Base-by-base conservation (phyloP, 805 yeast species). In the Candida ficus region DNA sequence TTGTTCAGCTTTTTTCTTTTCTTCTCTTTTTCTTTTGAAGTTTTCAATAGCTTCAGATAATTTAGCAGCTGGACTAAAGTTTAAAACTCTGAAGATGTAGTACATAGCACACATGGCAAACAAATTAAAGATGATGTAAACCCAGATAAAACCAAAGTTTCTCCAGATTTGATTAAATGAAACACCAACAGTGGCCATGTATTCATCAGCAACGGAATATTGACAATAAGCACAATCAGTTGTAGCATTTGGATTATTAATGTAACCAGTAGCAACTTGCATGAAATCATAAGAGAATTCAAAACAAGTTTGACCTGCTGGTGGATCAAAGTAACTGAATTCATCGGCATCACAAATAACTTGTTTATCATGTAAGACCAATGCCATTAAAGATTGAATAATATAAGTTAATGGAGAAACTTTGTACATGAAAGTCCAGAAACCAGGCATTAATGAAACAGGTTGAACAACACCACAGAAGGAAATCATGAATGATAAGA, bases 361-460 rank as follows among this genome's bases (percentile, higher is more conserved):
- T 22, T 57, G 53, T 45, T 75, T 67, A 33, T 68, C 73, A 46
- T 80, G 81, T 51, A 71, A 63, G 30, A 71, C 62, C 19, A 56
- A 62, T 28, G 64, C 68, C 38, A 79, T 67, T 45, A 82, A 68
- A 19, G 77, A 67, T 12, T 66, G 60, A 41, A 81, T 62, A 62
- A 78, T 68, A 49, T 79, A 81, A 0, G 85, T 76, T 46, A 78
- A 65, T 16, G 88, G 86, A 20, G 79, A 75, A 16, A 67, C 70
- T 55, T 84, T 67, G 66, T 79, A 81, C 83, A 81, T 76, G 62
- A 79, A 81, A 21, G 68, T 64, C 85, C 86, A 85, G 66, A 86
- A 86, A 1, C 83, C 76, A 12, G 91, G 90, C 77, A 77, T 61
- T 53, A 67, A 39, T 51, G 53, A 16, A 60, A 64, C 54, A 53